phyloP scores from a whole-genome alignment of 768 basidiomycete species.

The Lactarius psammicola region DNA sequence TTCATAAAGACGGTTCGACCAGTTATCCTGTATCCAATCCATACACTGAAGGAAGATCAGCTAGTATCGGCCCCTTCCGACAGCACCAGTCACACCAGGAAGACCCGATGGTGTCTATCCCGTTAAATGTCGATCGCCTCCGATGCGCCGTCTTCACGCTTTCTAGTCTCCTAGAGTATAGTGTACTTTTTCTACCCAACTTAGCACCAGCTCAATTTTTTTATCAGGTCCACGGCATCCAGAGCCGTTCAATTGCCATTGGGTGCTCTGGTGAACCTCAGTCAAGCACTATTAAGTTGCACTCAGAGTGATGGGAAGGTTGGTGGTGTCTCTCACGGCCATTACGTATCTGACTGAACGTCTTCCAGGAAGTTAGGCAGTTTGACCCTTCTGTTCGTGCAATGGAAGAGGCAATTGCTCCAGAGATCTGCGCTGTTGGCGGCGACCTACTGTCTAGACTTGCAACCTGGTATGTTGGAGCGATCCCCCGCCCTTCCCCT shows the following conservation, averaged over 20 bases:
- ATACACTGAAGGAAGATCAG: constrained; percentile 9
- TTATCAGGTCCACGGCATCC: constrained; percentile 48
- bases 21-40: background rate
- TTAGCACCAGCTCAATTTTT: constrained; percentile 20
- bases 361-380: constrained; percentile 45
- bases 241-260: constrained; percentile 70
- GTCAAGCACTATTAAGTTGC: constrained; percentile 46
- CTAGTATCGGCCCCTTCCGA: constrained; percentile 26
- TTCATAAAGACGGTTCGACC: constrained; percentile 45
- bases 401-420: constrained; percentile 54
- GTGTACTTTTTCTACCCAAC: background rate
- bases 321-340: constrained; percentile 17
- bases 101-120: constrained; percentile 50
- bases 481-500: constrained; percentile 5
- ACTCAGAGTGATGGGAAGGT: constrained; percentile 47
- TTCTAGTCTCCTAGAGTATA: constrained; percentile 54
- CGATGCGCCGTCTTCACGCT: constrained; percentile 53
- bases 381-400: constrained; percentile 50
- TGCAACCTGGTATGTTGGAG: constrained; percentile 45
- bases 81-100: constrained; percentile 32
- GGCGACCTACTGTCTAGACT: constrained; percentile 52
- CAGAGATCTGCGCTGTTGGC: constrained; percentile 51
- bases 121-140: constrained; percentile 62
- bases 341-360: constrained; percentile 16
- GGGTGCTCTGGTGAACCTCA: constrained; percentile 58